Base-by-base conservation (phyloP, 2,329 filamentous ascomycete genomes). In the Arthrobotrys musiformis region DNA sequence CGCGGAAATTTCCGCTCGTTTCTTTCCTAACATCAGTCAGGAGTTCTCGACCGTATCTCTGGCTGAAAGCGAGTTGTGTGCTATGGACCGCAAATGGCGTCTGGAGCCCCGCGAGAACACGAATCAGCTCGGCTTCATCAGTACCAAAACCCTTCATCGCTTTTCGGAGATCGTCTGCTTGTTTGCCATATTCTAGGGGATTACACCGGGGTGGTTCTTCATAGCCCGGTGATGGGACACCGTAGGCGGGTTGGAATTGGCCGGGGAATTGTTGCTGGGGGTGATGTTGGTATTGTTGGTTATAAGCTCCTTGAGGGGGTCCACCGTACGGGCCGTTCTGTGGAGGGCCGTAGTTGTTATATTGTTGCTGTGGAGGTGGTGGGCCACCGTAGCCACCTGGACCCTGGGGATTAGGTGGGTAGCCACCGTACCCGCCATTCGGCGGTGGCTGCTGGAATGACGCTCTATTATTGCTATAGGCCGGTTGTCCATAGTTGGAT, bases 141-240 rank as follows among this genome's bases (percentile, higher is more conserved):
- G 94, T 97, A 35, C 94, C 94, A 78, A 97, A 92, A 0, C 93
- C 93, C 84, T 97, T 97, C 93, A 97, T 97, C 1, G 94, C 93
- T 80, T 88, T 88, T 64, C 93, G 89, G 22, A 97, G 85, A 2
- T 86, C 88, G 70, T 93, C 88, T 0, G 93, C 91, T 80, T 95
- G 90, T 11, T 86, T 85, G 2, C 85, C 86, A 56, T 89, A 90
- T 79, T 97, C 90, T 22, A 83, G 82, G 19, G 84, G 84, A 50
- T 81, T 78, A 15, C 78, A 79, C 75, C n/a, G 84, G 82, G 83
- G 81, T 2, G 82, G 81, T 7, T 81, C 81, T 26, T 82, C 82
- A 70, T 84, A 83, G 37, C 83, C 81, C 50, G 81, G 82, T 68
- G 82, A 80, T 9, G 80, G 81, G 8, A 79, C 82, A 11, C 81